These are phyloP conservation scores for Lophiostoma macrostomum DNA, from an alignment of 495 filamentous ascomycete genomes.

Conservation along the genomic window DNA sequence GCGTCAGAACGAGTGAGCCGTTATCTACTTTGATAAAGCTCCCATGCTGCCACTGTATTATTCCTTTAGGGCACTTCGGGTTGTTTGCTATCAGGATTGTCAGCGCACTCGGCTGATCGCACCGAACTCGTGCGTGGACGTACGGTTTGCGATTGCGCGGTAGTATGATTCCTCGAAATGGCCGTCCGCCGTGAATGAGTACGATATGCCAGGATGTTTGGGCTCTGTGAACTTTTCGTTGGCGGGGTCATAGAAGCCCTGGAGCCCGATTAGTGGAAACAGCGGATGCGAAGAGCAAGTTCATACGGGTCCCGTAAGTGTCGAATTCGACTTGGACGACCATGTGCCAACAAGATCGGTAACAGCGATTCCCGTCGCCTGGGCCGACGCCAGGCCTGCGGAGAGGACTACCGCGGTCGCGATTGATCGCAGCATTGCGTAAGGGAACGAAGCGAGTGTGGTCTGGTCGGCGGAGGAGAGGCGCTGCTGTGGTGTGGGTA, in stretches of 20 bases:
- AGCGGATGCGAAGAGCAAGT: slow-evolving; percentile 2
- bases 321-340: slow-evolving; percentile 70
- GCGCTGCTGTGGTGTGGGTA: too few relatives aligned
- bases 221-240: slow-evolving; percentile 69
- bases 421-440: slow-evolving; percentile 25
- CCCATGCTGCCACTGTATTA: slow-evolving; percentile 81
- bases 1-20: slow-evolving; percentile 58
- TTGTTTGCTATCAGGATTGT: slow-evolving; percentile 48
- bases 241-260: slow-evolving; percentile 74
- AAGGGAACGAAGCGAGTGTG: background rate
- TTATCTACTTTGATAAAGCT: slow-evolving; percentile 54
- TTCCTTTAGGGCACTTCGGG: slow-evolving; percentile 63
- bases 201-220: slow-evolving; percentile 70
- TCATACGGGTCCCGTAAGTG: slow-evolving; percentile 72
- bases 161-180: slow-evolving; percentile 74
- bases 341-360: slow-evolving; percentile 67
- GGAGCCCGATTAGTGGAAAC: slow-evolving; percentile 12
- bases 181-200: slow-evolving; percentile 72
- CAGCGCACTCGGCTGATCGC: background rate
- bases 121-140: slow-evolving; percentile 35
- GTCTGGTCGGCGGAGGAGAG: background rate
- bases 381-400: slow-evolving; percentile 30
- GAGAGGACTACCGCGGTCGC: slow-evolving; percentile 14
- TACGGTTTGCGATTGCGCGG: slow-evolving; percentile 70
- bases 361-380: slow-evolving; percentile 39